Conservation (phyloP, 1,284 basidiomycete genomes). For the Sphagnurus paluster region DNA sequence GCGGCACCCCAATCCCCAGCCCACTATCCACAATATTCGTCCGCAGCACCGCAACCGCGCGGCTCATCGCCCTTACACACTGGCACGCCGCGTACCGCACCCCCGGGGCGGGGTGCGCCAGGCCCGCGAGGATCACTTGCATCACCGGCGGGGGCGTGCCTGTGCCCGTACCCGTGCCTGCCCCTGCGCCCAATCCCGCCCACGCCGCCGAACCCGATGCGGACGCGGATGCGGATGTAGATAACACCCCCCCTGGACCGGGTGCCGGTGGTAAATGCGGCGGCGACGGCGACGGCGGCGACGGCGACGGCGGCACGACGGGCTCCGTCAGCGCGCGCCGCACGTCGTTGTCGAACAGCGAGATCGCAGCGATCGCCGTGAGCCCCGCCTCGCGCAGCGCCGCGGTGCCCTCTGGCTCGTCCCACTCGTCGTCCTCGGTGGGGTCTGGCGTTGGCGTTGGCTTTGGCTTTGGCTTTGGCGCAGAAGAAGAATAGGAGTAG, state of each 20-base stretch:
- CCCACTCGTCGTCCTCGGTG: conserved; percentile 25
- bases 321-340: conserved; percentile 59
- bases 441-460: no score
- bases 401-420: conserved; percentile 59
- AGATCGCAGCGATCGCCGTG: conserved; percentile 67
- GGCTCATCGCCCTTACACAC: conserved; percentile 76
- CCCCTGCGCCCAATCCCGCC: neutral
- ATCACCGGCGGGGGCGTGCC: conserved; percentile 38
- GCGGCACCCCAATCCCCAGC: conserved; percentile 66
- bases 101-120: conserved; percentile 65
- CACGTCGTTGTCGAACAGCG: conserved; percentile 70
- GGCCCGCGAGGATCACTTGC: conserved; percentile 52
- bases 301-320: conserved; percentile 29
- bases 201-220: no score
- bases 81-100: conserved; percentile 86
- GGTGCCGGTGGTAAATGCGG: neutral
- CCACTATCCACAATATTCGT: conserved; percentile 85
- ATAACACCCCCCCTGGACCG: no score
- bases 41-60: conserved; percentile 75
- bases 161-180: neutral
- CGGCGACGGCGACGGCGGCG: neutral
- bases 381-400: conserved; percentile 70
- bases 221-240: no score
- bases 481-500: no score
- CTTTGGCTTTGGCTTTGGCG: no score